These are phyloP conservation scores for Diaporthe helianthi DNA, from an alignment of 2,329 filamentous ascomycete genomes.

Conservation along the genomic window DNA sequence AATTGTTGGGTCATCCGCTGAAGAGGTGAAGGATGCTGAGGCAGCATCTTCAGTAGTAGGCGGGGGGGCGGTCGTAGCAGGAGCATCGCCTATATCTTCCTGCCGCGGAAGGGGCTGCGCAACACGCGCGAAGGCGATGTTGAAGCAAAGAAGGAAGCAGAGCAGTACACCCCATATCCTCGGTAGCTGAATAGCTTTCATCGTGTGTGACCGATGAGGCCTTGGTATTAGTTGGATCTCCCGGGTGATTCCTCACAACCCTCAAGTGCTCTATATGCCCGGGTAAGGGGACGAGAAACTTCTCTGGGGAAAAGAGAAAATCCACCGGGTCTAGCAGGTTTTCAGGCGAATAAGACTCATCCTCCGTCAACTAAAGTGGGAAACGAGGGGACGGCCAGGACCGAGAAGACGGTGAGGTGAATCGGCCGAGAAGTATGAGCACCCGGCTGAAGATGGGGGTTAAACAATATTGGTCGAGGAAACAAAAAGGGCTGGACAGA, in stretches of 20 bases:
- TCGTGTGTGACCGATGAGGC: constrained; percentile 1
- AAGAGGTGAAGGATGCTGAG: neutral
- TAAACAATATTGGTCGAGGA: constrained; percentile 21
- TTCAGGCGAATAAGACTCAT: constrained; percentile 3
- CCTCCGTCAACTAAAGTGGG: constrained; percentile 22
- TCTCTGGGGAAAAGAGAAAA: neutral
- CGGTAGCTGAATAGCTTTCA: constrained; percentile 17
- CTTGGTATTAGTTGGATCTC: neutral
- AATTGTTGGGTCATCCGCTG: neutral
- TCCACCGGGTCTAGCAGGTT: neutral
- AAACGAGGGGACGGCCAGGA: neutral
- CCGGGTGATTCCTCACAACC: neutral
- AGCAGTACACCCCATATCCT: constrained; percentile 22
- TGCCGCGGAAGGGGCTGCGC: constrained; percentile 31
- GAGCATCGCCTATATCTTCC: neutral
- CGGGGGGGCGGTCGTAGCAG: neutral
- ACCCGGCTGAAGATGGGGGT: constrained; percentile 10
- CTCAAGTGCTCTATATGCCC: neutral
- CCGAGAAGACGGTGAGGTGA: neutral
- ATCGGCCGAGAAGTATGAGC: constrained; percentile 10
- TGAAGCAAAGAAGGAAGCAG: constrained; percentile 27
- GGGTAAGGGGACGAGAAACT: neutral
- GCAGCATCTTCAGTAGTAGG: constrained; percentile 7
- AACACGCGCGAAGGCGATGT: constrained; percentile 29
- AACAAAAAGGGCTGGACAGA: constrained; percentile 1